Evolutionary conservation across 2,329 filamentous ascomycete genomes (phyloP).

Genomic region (Drechslerella coelobrocha): DNA sequence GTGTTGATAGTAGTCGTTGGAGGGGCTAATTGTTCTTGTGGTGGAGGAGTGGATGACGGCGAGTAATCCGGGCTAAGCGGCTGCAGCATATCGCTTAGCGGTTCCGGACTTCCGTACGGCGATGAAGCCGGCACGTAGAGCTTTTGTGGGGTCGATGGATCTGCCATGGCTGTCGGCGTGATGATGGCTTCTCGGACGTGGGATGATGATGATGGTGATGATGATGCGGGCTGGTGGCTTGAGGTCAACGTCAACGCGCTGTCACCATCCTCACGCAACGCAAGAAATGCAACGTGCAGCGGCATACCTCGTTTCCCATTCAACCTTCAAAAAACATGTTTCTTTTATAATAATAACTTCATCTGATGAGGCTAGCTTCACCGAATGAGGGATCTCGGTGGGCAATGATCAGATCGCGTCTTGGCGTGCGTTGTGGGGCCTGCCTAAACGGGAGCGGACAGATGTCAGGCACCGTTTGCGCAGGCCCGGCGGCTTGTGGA

Average conservation of each 20-base stretch:
- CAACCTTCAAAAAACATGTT: too few relatives aligned
- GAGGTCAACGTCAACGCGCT: not conserved
- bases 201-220: not conserved
- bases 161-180: constrained; percentile 12
- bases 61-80: constrained; percentile 31
- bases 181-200: not conserved
- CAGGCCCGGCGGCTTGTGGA: not conserved
- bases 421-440: too few relatives aligned
- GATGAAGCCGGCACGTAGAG: constrained; percentile 30
- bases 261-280: too few relatives aligned
- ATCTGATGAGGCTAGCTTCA: too few relatives aligned
- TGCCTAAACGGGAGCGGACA: too few relatives aligned
- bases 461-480: too few relatives aligned
- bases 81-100: constrained; percentile 18
- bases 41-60: not conserved
- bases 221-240: not conserved
- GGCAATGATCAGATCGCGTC: too few relatives aligned
- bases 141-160: constrained; percentile 26
- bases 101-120: constrained; percentile 45
- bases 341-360: too few relatives aligned
- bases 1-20: constrained; percentile 13
- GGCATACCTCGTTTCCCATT: too few relatives aligned
- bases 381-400: too few relatives aligned
- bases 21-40: constrained; percentile 12
- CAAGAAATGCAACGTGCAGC: not conserved